Evolutionary conservation across 2,329 filamentous ascomycete genomes (phyloP), one percentile per base, ranked within the genome.

Genomic region (Exophiala viscosa): DNA sequence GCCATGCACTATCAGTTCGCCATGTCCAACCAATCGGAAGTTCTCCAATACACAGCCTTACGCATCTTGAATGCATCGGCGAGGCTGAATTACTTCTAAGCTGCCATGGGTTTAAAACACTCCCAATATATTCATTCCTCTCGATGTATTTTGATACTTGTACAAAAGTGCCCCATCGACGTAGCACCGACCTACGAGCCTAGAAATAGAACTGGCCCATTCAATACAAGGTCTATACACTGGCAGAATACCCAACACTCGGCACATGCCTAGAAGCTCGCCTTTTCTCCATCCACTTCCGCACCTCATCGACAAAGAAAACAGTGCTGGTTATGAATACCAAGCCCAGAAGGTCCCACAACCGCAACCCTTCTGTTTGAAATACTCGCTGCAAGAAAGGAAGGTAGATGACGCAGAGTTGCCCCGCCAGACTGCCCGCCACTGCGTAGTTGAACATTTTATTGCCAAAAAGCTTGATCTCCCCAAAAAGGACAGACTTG

Each of bases 381-480:
- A 99, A 99, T 4, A 97, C 85, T 47, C 88, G 82, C 72, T 99
- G 93, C 63, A 99, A 75, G 74, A 90, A 91, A 8, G 93, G 93
- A 59, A 97, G 85, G 70, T 97, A 99, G 48, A 99, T 90, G 50
- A 99, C 95, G 57, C 92, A 80, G 41, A 91, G 74, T 71, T 99
- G 93, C 1, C 93, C 93, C 4, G 88, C 73, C 44, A 99, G 70
- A 67, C 87, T 92, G 18, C 93, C 84, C 7, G 86, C 80, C 2
- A 99, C 93, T 0, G 93, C 91, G 77, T 92, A 96, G 71, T 97
- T 97, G 75, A 99, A 99, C 72, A 99, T 87, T 55, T 84, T 86
- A 68, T 99, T 99, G 7, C 85, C 84, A 52, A 93, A 87, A 10
- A 95, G 69, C 7, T 87, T 83, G 45, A 95, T 79, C 67, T 99